Conservation (phyloP, 2,329 filamentous ascomycete genomes). For the Coleophoma cylindrospora region DNA sequence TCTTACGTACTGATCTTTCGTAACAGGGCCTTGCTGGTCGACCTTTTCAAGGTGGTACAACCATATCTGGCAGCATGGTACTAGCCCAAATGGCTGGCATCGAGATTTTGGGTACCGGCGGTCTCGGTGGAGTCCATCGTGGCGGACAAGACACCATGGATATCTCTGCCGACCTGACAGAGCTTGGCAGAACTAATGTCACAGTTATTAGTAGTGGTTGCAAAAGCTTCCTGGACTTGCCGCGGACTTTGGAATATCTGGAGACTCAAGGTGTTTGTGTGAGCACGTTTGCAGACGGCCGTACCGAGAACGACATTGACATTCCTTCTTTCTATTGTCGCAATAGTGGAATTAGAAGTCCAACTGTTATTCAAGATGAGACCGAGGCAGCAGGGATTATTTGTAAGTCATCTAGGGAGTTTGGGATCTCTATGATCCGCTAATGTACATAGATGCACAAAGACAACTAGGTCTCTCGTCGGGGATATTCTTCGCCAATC, state of each 20-base stretch:
- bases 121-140: constrained; percentile 88
- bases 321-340: constrained; percentile 92
- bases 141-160: constrained; percentile 85
- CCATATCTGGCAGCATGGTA: constrained; percentile 88
- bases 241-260: constrained; percentile 75
- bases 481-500: constrained; percentile 84
- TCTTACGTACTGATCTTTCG: background rate
- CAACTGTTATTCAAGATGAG: constrained; percentile 68
- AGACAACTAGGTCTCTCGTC: constrained; percentile 58
- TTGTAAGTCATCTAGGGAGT: constrained; percentile 38
- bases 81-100: constrained; percentile 84
- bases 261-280: constrained; percentile 74
- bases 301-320: constrained; percentile 59
- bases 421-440: constrained; percentile 1
- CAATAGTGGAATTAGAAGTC: constrained; percentile 79
- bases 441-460: constrained; percentile 55
- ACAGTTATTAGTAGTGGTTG: constrained; percentile 86
- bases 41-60: constrained; percentile 81
- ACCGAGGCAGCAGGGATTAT: constrained; percentile 84
- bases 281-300: constrained; percentile 83
- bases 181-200: constrained; percentile 84
- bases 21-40: constrained; percentile 57
- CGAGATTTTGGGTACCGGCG: constrained; percentile 89
- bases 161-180: constrained; percentile 90
- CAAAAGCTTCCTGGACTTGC: constrained; percentile 94